Evolutionary conservation across 2,329 filamentous ascomycete species (phyloP).

Genomic region (Bipolaris zeicola): DNA sequence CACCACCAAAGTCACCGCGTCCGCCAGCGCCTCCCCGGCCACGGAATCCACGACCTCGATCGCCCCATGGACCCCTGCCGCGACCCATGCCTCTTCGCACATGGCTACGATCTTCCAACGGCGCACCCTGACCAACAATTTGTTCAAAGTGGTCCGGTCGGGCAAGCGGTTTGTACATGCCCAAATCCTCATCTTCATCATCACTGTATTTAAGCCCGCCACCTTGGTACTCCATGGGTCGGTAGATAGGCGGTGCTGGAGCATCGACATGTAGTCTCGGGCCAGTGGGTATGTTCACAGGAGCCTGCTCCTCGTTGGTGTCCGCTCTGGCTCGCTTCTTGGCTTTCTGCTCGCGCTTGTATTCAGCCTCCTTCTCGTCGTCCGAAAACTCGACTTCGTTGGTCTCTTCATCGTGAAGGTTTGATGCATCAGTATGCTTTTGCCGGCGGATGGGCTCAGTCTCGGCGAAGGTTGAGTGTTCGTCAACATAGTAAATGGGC

Average conservation of each 20-base stretch:
- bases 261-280: slow-evolving; percentile 26
- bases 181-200: slow-evolving; percentile 51
- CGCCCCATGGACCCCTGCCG: slow-evolving; percentile 41
- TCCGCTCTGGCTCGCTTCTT: slow-evolving; percentile 55
- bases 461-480: slow-evolving; percentile 82
- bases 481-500: slow-evolving; percentile 77
- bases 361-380: slow-evolving; percentile 88
- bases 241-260: slow-evolving; percentile 22
- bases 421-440: slow-evolving; percentile 93
- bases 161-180: slow-evolving; percentile 56
- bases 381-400: slow-evolving; percentile 96
- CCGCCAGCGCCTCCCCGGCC: slow-evolving; percentile 38
- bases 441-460: slow-evolving; percentile 77
- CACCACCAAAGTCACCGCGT: slow-evolving; percentile 26
- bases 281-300: slow-evolving; percentile 29
- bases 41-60: slow-evolving; percentile 46
- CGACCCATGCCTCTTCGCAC: slow-evolving; percentile 44
- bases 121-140: slow-evolving; percentile 50
- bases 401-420: slow-evolving; percentile 91
- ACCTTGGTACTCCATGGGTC: slow-evolving; percentile 38
- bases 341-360: slow-evolving; percentile 66
- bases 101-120: slow-evolving; percentile 46
- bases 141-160: slow-evolving; percentile 55
- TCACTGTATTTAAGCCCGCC: slow-evolving; percentile 52
- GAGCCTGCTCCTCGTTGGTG: slow-evolving; percentile 28